Evolutionary conservation across 1,139 yeast genomes (phyloP), one percentile per base, ranked within the genome.

Genomic region (Diutina rugosa): DNA sequence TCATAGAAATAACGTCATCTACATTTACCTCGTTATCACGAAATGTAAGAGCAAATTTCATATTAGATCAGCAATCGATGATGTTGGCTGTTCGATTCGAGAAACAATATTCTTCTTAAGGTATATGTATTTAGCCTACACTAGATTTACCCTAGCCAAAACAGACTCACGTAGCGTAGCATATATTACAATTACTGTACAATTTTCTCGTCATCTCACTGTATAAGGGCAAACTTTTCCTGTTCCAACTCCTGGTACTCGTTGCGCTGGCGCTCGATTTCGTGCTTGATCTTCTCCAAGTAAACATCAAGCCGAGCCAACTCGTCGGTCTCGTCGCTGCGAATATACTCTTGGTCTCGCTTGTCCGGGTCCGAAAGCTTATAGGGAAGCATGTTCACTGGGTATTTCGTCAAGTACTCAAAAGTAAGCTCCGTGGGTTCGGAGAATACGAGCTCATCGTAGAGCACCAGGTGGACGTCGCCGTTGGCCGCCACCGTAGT

Each of bases 371-470:
- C 78, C 2, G 78, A 64, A 58, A 82, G 76, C 59, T 76, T 77
- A 56, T 82, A 79, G 0, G 95, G 95, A 54, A 90, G 70, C 56
- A 86, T 65, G 56, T 89, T 87, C 38, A 90, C 85, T 1, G 97
- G 96, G 59, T 80, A 78, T 53, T 78, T 71, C 9, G 97, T 89
- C 63, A 93, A 76, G 7, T 84, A 72, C 61, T 87, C 89, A 69
- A 93, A 91, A 69, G 90, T 82, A 35, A 79, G 79, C 63, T 93
- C 98, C 1, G 97, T 90, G 2, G 99, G 99, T 67, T 93, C 99
- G 66, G 88, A 90, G 66, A 95, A 93, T 10, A 93, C 97, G 46
- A 93, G 73, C 67, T 93, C 99, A 65, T 93, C 99, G 66, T 87
- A 93, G 53, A 86, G 74, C 5, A 87, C 80, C 54, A 93, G 82